Conservation (phyloP, 176 grass and related monocot species). For the Cenchrus purpureus region DNA sequence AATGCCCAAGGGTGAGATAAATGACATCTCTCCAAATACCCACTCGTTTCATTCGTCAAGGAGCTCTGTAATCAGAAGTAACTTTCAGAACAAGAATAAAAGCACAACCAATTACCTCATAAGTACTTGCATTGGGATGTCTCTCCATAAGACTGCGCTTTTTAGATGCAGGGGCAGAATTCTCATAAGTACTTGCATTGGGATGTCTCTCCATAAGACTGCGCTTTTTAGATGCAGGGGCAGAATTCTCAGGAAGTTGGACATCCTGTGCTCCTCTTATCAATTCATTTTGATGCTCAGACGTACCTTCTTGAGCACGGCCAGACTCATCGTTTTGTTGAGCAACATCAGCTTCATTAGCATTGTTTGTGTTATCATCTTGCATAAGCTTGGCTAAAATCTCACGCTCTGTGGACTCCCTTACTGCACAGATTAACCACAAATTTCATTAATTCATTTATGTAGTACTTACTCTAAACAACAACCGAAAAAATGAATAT, state of each 20-base stretch:
- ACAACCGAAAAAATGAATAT: not conserved
- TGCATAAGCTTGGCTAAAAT: slow-evolving; percentile 35
- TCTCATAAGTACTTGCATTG: slow-evolving; percentile 13
- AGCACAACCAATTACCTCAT: slow-evolving; percentile 38
- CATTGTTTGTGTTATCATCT: slow-evolving; percentile 3
- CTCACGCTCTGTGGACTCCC: slow-evolving; percentile 24
- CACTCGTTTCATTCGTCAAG: no score
- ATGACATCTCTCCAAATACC: no score
- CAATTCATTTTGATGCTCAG: not conserved
- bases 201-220: slow-evolving; percentile 41
- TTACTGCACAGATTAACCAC: slow-evolving; percentile 34
- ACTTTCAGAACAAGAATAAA: not conserved
- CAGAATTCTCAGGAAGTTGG: slow-evolving; percentile 2
- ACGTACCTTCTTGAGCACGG: not conserved
- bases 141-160: slow-evolving; percentile 37
- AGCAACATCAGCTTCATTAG: slow-evolving; percentile 16
- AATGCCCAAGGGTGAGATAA: no score
- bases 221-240: slow-evolving; percentile 20
- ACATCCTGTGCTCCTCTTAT: not conserved
- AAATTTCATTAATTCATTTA: not conserved
- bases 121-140: slow-evolving; percentile 28
- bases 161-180: slow-evolving; percentile 1
- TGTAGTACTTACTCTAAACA: not conserved
- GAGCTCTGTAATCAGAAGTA: not conserved
- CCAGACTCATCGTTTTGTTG: not conserved